phyloP scores from a whole-genome alignment of 495 filamentous ascomycete species.

The Melanomma pulvis-pyrius region DNA sequence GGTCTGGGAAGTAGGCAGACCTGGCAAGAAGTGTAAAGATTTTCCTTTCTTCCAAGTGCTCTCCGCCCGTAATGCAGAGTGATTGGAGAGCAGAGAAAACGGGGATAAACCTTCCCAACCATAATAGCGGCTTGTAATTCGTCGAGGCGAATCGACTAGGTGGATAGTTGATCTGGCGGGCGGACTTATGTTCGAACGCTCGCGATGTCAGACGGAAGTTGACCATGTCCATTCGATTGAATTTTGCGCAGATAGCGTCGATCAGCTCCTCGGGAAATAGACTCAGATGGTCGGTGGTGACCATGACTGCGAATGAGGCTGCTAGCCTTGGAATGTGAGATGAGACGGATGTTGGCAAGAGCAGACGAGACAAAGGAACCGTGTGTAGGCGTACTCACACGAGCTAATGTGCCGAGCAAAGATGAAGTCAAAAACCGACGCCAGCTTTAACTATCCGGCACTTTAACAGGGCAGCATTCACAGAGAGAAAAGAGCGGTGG shows the following conservation, averaged over 20 bases:
- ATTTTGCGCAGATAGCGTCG: not conserved
- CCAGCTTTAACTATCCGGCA: no score
- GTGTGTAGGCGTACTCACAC: no score
- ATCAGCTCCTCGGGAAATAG: conserved; percentile 5
- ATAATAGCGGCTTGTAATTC: not conserved
- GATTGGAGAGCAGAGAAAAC: not conserved
- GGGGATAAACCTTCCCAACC: not conserved
- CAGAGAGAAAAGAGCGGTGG: no score
- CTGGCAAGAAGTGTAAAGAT: not conserved
- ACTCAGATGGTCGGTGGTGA: not conserved
- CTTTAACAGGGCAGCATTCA: no score
- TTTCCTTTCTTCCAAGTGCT: not conserved
- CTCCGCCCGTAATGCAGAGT: not conserved
- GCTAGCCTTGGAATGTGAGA: conserved; percentile 39
- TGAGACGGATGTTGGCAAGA: not conserved
- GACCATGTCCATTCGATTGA: not conserved
- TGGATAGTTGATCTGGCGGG: not conserved
- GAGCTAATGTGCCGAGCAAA: no score
- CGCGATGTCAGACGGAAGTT: not conserved
- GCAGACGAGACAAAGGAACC: no score
- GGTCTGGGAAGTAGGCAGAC: not conserved
- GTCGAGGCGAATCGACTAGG: not conserved
- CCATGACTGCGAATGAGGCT: not conserved
- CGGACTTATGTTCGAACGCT: not conserved
- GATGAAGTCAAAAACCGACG: no score